A percentile compares a stretch with the other conserved stretches of the same genome.
Evolutionary conservation across 768 basidiomycete species (phyloP).

Genomic region (Amanita exitialis): DNA sequence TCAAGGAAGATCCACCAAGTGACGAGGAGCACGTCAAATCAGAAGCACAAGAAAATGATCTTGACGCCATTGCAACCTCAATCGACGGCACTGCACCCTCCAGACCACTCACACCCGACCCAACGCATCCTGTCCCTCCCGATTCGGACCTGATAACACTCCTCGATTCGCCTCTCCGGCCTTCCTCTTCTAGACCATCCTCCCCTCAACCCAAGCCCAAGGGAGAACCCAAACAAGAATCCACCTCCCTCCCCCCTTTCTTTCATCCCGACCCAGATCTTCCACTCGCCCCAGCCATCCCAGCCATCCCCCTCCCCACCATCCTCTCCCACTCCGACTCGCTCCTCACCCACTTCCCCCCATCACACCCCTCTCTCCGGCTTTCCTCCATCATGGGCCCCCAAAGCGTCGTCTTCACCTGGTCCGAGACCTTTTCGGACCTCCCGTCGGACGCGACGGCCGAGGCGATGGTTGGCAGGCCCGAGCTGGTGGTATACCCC

Average conservation of each 20-base stretch:
- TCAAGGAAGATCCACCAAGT: too few species aligned
- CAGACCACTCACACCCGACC: neutral
- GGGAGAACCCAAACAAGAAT: neutral
- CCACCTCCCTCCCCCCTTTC: neutral
- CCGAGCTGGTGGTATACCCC: conserved; percentile 49
- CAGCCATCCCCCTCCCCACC: conserved; percentile 30
- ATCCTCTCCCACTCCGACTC: conserved; percentile 50
- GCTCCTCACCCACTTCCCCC: conserved; percentile 50
- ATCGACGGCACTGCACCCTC: neutral
- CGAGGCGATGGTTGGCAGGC: conserved; percentile 46
- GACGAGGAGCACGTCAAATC: neutral
- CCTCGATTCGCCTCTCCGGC: neutral
- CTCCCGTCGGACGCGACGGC: conserved; percentile 45
- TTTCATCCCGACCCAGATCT: neutral
- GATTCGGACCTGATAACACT: neutral
- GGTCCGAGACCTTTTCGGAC: conserved; percentile 39
- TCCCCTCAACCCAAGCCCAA: neutral
- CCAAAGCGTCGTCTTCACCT: conserved; percentile 67
- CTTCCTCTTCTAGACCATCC: neutral
- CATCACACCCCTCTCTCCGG: conserved; percentile 41
- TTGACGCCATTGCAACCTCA: neutral
- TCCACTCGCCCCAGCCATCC: neutral
- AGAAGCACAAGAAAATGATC: neutral
- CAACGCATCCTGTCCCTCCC: neutral
- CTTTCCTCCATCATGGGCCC: conserved; percentile 65